phyloP scores from a whole-genome alignment of 176 grass and related monocot genomes.

The Ananas comosus region DNA sequence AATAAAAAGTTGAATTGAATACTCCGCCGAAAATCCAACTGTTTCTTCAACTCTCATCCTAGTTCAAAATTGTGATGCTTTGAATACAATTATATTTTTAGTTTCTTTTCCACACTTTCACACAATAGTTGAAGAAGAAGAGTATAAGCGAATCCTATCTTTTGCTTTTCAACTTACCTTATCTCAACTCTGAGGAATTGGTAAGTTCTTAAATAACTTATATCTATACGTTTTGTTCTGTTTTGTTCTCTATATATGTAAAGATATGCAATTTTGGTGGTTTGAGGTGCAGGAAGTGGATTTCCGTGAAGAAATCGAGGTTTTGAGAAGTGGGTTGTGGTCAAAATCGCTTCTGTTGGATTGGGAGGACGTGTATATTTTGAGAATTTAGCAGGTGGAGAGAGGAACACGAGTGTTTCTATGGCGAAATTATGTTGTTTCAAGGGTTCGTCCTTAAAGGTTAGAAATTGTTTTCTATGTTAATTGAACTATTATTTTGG shows the following conservation, averaged over 20 bases:
- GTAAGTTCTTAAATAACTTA: not conserved
- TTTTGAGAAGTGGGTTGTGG: constrained; percentile 1
- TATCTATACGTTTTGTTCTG: too few relatives aligned
- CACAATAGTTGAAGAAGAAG: not conserved
- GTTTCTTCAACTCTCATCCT: too few relatives aligned
- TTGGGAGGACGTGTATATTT: not conserved
- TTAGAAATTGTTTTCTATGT: not conserved
- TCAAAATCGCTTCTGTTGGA: constrained; percentile 1
- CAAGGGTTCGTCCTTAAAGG: not conserved
- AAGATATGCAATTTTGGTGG: not conserved
- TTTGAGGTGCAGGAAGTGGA: not conserved
- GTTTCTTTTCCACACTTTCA: not conserved
- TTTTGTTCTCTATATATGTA: not conserved
- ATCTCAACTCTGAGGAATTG: not conserved
- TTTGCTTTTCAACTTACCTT: not conserved
- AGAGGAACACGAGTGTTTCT: not conserved
- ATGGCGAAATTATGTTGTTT: constrained; percentile 7
- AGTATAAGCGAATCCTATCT: not conserved
- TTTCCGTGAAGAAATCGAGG: not conserved
- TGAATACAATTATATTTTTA: not conserved
- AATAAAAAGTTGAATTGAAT: too few relatives aligned
- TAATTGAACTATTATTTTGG: not conserved
- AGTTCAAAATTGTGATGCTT: too few relatives aligned
- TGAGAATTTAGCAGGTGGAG: not conserved
- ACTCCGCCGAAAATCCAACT: too few relatives aligned